These are phyloP conservation scores for Glaciozyma antarctica DNA, from an alignment of 768 basidiomycete genomes.

Conservation along the genomic window DNA sequence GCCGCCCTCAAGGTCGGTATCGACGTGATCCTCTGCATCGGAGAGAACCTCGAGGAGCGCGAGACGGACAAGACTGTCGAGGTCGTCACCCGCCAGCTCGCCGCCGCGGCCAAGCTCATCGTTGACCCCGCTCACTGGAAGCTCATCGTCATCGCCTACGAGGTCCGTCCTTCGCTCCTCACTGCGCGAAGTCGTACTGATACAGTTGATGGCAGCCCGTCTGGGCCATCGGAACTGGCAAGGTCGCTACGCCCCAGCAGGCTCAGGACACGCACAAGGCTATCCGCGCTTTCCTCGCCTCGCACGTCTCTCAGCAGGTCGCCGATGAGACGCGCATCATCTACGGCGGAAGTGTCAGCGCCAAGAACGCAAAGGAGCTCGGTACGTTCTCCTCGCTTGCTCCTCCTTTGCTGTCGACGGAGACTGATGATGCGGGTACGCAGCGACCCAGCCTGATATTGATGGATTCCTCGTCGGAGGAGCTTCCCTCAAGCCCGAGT, in stretches of 20 bases:
- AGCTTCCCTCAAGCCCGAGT: constrained; percentile 94
- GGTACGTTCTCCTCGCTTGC: constrained; percentile 39
- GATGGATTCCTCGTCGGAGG: constrained; percentile 93
- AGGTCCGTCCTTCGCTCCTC: constrained; percentile 49
- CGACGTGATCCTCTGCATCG: constrained; percentile 88
- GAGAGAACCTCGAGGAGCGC: constrained; percentile 82
- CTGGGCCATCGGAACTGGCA: constrained; percentile 98
- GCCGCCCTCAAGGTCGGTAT: constrained; percentile 67
- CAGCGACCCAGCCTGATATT: constrained; percentile 69
- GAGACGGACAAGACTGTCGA: constrained; percentile 65
- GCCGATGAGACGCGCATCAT: constrained; percentile 73
- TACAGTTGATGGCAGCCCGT: constrained; percentile 37
- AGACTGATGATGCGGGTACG: neutral
- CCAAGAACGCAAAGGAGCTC: constrained; percentile 77
- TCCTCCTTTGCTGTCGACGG: constrained; percentile 48
- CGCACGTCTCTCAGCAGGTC: constrained; percentile 56
- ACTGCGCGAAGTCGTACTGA: no score
- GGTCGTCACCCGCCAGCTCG: constrained; percentile 73
- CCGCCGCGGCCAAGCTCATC: constrained; percentile 58
- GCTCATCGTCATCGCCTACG: constrained; percentile 88
- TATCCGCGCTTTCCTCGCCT: constrained; percentile 64
- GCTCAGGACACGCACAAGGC: constrained; percentile 74
- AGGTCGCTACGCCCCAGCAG: constrained; percentile 71
- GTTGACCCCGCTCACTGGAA: constrained; percentile 57
- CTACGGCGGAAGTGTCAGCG: constrained; percentile 90